Evolutionary conservation across 176 grass and related monocot species (phyloP), one percentile per base, ranked within the genome.

Genomic region (Raddia distichophylla): DNA sequence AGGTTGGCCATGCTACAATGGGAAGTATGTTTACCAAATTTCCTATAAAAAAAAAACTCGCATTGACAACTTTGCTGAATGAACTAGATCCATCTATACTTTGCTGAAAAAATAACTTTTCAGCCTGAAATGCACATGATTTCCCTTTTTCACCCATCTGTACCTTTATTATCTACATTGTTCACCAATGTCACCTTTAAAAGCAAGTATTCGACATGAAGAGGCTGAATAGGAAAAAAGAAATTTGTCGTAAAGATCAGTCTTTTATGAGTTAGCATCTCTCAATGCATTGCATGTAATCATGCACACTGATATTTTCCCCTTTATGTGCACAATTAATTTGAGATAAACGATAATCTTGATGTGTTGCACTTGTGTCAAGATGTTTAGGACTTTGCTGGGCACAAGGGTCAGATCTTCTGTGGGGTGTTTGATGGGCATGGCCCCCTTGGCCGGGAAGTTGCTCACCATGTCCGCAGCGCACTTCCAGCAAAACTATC

Each of bases 341-440:
- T 47, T 12, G 9, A 69, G 10, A 32, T 60, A 32, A 60, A 32
- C 59, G 4, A 61, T 70, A 17, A 48, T 66, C 66, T 65, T 77
- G 54, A 66, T 87, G 40, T 35, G 17, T 17, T n/a, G 0, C 19
- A 47, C 73, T 20, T 63, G 18, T 60, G 1, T 75, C 67, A 81
- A 74, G 69, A 47, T 87, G 61, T 37, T 82, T 73, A 95, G 93
- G 90, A 84, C 19, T 92, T 90, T 74, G 85, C 70, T 59, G 93
- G 85, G 57, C 82, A 82, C 10, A 79, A 92, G 62, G 85, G 74
- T 18, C 80, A 79, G 19, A 79, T 92, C 68, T 92, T 95, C 71
- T 90, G 87, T 10, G 90, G 90, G 3, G 78, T 88, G 9, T 92
- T 92, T 52, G 93, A 95, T 65, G 93, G 93, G 2, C 93, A 95